phyloP scores from a whole-genome alignment of 192 early-diverging fungal genomes.

The Coemansia sp. region DNA sequence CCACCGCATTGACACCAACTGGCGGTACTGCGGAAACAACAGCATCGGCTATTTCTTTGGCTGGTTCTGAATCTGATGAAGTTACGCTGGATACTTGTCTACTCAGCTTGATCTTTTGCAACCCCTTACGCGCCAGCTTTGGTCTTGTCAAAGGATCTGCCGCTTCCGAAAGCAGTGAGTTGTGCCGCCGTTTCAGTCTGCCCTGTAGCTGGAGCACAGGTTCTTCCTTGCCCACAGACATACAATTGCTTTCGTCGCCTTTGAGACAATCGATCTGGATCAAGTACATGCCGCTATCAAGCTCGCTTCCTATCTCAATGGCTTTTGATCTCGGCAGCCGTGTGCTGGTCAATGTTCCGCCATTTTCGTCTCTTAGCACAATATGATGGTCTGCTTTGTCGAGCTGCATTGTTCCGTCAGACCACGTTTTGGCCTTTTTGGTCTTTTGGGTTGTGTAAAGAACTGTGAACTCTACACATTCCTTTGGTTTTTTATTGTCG shows the following conservation, averaged over 20 bases:
- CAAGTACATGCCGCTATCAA: slow-evolving; percentile 40
- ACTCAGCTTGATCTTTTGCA: slow-evolving; percentile 7
- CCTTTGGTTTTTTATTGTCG: neutral
- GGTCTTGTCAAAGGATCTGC: neutral
- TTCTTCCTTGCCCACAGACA: neutral
- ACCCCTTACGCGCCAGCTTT: neutral
- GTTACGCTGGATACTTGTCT: slow-evolving; percentile 17
- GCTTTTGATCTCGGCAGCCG: slow-evolving; percentile 19
- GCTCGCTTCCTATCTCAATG: slow-evolving; percentile 35
- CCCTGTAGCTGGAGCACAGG: slow-evolving; percentile 24
- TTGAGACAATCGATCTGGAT: slow-evolving; percentile 39
- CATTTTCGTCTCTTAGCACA: slow-evolving; percentile 30
- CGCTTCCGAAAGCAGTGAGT: slow-evolving; percentile 4
- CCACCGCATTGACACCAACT: neutral
- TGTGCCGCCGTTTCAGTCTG: slow-evolving; percentile 31
- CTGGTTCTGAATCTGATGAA: neutral
- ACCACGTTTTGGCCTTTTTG: slow-evolving; percentile 54
- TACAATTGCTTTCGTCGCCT: slow-evolving; percentile 1
- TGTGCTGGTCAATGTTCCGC: slow-evolving; percentile 24
- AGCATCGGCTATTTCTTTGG: neutral
- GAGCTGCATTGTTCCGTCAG: slow-evolving; percentile 32
- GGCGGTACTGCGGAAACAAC: neutral
- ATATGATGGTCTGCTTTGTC: slow-evolving; percentile 16
- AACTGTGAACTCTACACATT: slow-evolving; percentile 19
- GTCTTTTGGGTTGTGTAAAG: slow-evolving; percentile 51